Percentiles rank a stretch among this genome's conserved stretches.
phyloP scores from a whole-genome alignment of 164 flowering plant species.

The Vitis rotundifolia region DNA sequence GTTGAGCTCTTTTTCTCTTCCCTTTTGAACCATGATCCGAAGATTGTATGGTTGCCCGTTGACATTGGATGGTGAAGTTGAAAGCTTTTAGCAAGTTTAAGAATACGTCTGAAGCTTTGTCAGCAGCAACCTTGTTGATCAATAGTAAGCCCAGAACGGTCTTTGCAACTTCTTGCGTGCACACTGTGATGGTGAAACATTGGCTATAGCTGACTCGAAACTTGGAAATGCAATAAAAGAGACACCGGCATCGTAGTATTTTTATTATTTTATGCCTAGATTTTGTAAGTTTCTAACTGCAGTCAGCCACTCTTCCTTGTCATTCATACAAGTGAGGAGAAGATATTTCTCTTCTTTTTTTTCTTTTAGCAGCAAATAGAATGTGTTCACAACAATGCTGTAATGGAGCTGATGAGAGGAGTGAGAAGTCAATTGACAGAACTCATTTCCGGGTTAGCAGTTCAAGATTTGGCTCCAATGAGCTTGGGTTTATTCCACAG shows the following conservation, averaged over 20 bases:
- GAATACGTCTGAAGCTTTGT: constrained; percentile 78
- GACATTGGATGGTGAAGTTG: constrained; percentile 74
- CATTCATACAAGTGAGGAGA: no score
- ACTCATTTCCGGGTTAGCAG: constrained; percentile 79
- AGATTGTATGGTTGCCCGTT: not conserved
- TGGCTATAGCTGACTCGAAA: constrained; percentile 87
- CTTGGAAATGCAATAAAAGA: constrained; percentile 89
- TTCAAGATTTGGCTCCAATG: constrained; percentile 94
- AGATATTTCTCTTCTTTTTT: not conserved
- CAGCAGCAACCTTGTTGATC: constrained; percentile 67
- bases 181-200: constrained; percentile 75
- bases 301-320: no score
- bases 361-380: constrained; percentile 56
- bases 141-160: constrained; percentile 83
- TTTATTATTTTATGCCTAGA: no score
- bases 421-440: constrained; percentile 81
- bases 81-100: constrained; percentile 93
- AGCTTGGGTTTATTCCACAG: constrained; percentile 94
- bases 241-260: constrained; percentile 51
- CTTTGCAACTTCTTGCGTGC: constrained; percentile 78
- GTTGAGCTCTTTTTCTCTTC: no score
- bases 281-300: no score
- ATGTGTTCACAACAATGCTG: constrained; percentile 74
- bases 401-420: constrained; percentile 97
- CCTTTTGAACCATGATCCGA: no score